Evolutionary conservation across 1,284 basidiomycete genomes (phyloP).

Genomic region (Heterobasidion parviporum): DNA sequence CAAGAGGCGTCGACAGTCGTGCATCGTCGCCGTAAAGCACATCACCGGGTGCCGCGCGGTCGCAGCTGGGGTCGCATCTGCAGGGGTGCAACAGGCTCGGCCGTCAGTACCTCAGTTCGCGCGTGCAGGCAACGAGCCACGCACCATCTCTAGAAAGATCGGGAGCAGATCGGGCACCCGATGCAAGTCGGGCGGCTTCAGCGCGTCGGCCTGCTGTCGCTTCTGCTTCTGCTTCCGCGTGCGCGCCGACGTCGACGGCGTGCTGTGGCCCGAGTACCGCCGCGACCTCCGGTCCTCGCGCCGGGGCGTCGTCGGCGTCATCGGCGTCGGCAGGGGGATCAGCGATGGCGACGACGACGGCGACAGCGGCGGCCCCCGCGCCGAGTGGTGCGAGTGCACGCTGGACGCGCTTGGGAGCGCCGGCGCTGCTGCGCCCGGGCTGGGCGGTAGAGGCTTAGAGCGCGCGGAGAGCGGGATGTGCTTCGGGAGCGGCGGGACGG

Average conservation of each 20-base stretch:
- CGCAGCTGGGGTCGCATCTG: conserved; percentile 29
- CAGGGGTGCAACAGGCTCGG: neutral
- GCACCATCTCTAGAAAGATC: conserved; percentile 84
- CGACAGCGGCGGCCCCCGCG: no score
- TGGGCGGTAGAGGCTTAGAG: conserved; percentile 15
- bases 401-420: neutral
- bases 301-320: neutral
- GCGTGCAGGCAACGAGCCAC: conserved; percentile 14
- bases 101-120: neutral
- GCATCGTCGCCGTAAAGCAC: no score
- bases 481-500: conserved; percentile 10
- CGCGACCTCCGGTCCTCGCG: neutral
- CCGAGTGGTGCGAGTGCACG: no score
- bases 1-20: neutral
- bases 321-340: neutral
- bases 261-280: neutral
- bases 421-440: conserved; percentile 8
- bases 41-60: conserved; percentile 9
- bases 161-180: conserved; percentile 75
- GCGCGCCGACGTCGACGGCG: conserved; percentile 2
- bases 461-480: conserved; percentile 16
- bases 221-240: conserved; percentile 18
- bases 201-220: conserved; percentile 33
- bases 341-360: no score
- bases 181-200: conserved; percentile 72